Evolutionary conservation across 805 yeast genomes (phyloP), one percentile per base, ranked within the genome.

Genomic region (Saturnispora quitensis): DNA sequence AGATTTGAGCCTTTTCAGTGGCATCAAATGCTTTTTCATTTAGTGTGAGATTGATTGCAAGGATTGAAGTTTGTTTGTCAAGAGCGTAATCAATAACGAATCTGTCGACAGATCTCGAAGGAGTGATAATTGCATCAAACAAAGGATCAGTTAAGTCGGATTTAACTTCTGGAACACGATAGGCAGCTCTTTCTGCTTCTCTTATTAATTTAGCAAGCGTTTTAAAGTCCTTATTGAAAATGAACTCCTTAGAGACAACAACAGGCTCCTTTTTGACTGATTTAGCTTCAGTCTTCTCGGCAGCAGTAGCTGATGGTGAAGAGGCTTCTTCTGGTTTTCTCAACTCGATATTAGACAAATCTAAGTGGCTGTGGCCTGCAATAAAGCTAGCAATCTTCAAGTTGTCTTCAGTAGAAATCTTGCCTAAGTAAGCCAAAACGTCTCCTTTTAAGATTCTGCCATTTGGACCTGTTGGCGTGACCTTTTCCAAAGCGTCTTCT

Each of bases 401-500:
- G 24, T 81, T 80, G 6, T 83, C 69, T 8, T 77, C 81, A 38
- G 71, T 60, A 10, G 87, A 68, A 50, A 90, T 85, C 55, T 77
- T 68, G 28, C 98, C 97, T 49, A 90, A 62, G 63, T 79, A 81
- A 0, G 95, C 93, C 57, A 90, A 74, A 1, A 90, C 91, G 66
- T 91, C 99, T 56, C 98, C 98, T 69, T 86, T 87, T 56, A 91
- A 74, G 40, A 91, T 65, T 62, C 96, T 77, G 9, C 98, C 98
- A 52, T 82, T 76, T 28, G 95, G 95, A 20, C 98, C 99, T 1
- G 95, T 75, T 7, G 97, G 95, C 40, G 78, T 72, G 60, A 91
- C 87, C 56, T 83, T 80, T 8, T 71, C 61, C 20, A 86, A 55
- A 2, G 96, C 97, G 25, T 85, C 91, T 42, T 76, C 84, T 51